phyloP scores from a whole-genome alignment of 2,329 filamentous ascomycete species.

The Cladosporium sp. region DNA sequence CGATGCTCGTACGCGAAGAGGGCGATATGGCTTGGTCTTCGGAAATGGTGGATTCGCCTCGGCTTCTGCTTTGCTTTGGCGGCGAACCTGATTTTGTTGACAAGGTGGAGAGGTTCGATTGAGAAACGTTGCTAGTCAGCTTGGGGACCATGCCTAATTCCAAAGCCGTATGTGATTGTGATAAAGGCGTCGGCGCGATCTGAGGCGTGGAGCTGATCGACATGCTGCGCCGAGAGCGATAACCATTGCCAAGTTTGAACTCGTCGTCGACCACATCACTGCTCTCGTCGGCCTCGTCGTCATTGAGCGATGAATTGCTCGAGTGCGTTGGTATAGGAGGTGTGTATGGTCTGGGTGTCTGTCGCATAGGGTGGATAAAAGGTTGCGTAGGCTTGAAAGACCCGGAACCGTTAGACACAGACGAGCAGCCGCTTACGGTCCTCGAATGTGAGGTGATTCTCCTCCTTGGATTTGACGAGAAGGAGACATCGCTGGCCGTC shows the following conservation, averaged over 20 bases:
- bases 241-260: constrained; percentile 40
- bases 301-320: constrained; percentile 52
- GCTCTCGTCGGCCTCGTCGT: constrained; percentile 43
- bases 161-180: constrained; percentile 37
- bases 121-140: constrained; percentile 49
- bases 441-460: constrained; percentile 49
- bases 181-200: constrained; percentile 32
- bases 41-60: constrained; percentile 45
- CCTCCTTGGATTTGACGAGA: constrained; percentile 38
- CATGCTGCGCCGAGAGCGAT: constrained; percentile 42
- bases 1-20: constrained; percentile 57
- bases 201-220: constrained; percentile 43
- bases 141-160: constrained; percentile 46
- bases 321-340: constrained; percentile 50
- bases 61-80: constrained; percentile 39
- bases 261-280: constrained; percentile 49
- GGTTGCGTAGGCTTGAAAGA: constrained; percentile 50
- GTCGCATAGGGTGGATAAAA: constrained; percentile 58
- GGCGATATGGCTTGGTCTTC: constrained; percentile 51
- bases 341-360: constrained; percentile 55
- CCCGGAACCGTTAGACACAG: constrained; percentile 53
- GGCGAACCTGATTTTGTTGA: constrained; percentile 33
- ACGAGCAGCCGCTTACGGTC: constrained; percentile 57
- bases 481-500: constrained; percentile 45
- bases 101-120: constrained; percentile 53